phyloP scores from a whole-genome alignment of 305 asterid species.

The Fraxinus dipetala region DNA sequence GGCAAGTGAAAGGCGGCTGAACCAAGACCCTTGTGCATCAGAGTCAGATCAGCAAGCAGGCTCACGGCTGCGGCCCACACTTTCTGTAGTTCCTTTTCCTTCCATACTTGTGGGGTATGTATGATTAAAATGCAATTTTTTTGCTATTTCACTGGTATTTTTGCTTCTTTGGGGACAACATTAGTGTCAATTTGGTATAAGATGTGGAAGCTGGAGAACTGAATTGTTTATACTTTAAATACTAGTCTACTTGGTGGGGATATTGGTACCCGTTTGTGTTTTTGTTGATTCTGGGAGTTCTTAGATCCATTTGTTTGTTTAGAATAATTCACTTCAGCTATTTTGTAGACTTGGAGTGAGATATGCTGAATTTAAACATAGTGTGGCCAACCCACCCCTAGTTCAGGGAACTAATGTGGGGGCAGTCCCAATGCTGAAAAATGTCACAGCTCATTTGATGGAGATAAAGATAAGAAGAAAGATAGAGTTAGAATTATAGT shows the following conservation, averaged over 20 bases:
- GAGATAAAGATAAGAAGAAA: not conserved
- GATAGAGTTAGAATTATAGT: not conserved
- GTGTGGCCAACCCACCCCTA: not conserved
- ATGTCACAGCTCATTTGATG: not conserved
- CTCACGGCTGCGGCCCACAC: constrained; percentile 73
- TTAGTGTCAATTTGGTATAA: constrained; percentile 1
- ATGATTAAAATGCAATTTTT: constrained; percentile 18
- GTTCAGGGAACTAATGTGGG: not conserved
- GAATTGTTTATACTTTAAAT: not conserved
- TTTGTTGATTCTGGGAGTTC: constrained; percentile 1
- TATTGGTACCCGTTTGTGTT: not conserved
- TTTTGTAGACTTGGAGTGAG: not conserved
- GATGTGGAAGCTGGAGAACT: constrained; percentile 7
- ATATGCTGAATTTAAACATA: not conserved
- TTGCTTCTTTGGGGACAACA: constrained; percentile 13
- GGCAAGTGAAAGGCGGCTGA: constrained; percentile 46
- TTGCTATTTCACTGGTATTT: not conserved
- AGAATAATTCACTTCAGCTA: not conserved
- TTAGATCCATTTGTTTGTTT: not conserved
- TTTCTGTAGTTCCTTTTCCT: constrained; percentile 91
- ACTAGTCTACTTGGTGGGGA: not conserved
- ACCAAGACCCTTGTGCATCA: constrained; percentile 43
- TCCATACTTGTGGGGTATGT: constrained; percentile 96
- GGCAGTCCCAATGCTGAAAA: not conserved
- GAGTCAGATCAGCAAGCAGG: constrained; percentile 76